Evolutionary conservation across 371 early-diverging fungal species (phyloP).

Genomic region (Mucor lusitanicus): DNA sequence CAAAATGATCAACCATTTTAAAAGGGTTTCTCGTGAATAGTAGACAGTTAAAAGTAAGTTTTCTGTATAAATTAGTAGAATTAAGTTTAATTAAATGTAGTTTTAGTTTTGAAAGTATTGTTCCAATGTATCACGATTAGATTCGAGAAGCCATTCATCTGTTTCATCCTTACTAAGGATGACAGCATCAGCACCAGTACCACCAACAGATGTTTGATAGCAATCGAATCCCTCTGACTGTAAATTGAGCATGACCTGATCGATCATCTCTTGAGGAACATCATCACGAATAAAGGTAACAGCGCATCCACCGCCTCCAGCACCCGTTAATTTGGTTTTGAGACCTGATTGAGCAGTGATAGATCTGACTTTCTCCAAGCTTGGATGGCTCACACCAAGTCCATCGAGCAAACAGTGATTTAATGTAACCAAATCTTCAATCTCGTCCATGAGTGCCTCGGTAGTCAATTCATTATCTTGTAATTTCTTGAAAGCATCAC

Average conservation of each 20-base stretch:
- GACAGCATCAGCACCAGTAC: conserved; percentile 64
- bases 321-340: conserved; percentile 91
- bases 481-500: conserved; percentile 32
- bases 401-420: conserved; percentile 82
- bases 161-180: conserved; percentile 22
- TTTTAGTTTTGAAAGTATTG: conserved; percentile 13
- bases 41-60: too few relatives aligned
- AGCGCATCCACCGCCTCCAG: conserved; percentile 98
- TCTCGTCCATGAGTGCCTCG: conserved; percentile 23
- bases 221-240: conserved; percentile 65
- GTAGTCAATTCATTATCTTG: conserved; percentile 10
- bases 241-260: conserved; percentile 46
- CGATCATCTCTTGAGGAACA: conserved; percentile 41
- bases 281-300: conserved; percentile 76
- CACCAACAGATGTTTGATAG: conserved; percentile 76
- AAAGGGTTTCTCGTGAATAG: too few relatives aligned
- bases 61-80: too few relatives aligned
- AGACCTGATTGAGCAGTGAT: conserved; percentile 65
- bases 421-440: conserved; percentile 72
- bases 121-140: conserved; percentile 30
- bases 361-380: conserved; percentile 76
- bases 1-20: too few relatives aligned
- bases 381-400: conserved; percentile 83
- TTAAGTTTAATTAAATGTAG: not conserved
- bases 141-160: conserved; percentile 32